These are phyloP conservation scores for Carex kokanica DNA, from an alignment of 176 grass and related monocot species.

Conservation along the genomic window DNA sequence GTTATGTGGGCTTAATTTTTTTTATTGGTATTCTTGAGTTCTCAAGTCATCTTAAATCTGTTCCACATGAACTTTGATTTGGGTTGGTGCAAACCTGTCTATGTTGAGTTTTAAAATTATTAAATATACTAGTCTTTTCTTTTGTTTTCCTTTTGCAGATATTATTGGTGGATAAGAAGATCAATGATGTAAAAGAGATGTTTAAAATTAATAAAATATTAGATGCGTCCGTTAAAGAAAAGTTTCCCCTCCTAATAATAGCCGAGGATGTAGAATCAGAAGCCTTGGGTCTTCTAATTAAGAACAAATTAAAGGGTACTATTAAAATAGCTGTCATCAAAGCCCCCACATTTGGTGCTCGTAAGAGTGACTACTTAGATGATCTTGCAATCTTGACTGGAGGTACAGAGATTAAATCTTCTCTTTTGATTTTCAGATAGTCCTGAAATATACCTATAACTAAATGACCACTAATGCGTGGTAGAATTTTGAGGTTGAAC, in stretches of 20 bases:
- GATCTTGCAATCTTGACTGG: slow-evolving; percentile 85
- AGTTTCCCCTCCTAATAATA: slow-evolving; percentile 74
- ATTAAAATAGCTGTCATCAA: slow-evolving; percentile 78
- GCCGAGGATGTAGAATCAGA: slow-evolving; percentile 76
- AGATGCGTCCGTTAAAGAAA: slow-evolving; percentile 71
- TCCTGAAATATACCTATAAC: background rate
- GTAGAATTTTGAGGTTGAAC: background rate
- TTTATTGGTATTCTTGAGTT: background rate
- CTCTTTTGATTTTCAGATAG: background rate
- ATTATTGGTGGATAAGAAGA: slow-evolving; percentile 86
- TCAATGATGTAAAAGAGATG: slow-evolving; percentile 65
- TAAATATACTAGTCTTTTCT: slow-evolving; percentile 14
- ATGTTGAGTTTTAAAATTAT: background rate
- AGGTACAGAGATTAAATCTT: slow-evolving; percentile 42
- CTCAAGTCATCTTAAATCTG: background rate
- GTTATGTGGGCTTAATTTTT: background rate
- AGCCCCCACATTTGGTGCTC: slow-evolving; percentile 85
- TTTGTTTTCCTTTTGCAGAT: slow-evolving; percentile 47
- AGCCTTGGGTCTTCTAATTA: slow-evolving; percentile 63
- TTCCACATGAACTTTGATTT: background rate
- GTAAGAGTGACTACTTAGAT: slow-evolving; percentile 76
- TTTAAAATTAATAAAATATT: slow-evolving; percentile 57
- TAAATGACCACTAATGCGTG: background rate
- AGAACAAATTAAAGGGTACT: slow-evolving; percentile 80
- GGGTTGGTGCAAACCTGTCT: background rate